phyloP scores from a whole-genome alignment of 495 filamentous ascomycete genomes.

The Penicillium psychrofluorescens region DNA sequence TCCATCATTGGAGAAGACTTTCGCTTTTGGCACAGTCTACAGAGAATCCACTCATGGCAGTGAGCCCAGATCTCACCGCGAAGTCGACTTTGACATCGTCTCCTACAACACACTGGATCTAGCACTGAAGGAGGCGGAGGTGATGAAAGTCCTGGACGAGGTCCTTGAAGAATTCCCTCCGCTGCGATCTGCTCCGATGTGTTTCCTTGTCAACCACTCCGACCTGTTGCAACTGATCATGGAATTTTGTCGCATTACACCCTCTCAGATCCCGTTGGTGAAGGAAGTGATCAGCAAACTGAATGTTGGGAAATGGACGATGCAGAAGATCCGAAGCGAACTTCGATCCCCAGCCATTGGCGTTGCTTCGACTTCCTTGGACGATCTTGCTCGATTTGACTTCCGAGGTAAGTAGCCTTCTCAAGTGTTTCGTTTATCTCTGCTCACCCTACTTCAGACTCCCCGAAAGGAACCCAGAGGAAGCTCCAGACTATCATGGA shows the following conservation, averaged over 20 bases:
- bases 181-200: conserved; percentile 63
- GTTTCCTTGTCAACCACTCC: conserved; percentile 89
- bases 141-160: conserved; percentile 90
- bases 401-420: conserved; percentile 57
- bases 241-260: conserved; percentile 75
- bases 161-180: conserved; percentile 77
- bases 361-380: conserved; percentile 80
- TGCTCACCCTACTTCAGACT: conserved; percentile 41
- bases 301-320: conserved; percentile 74
- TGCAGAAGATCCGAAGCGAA: conserved; percentile 79
- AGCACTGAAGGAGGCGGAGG: conserved; percentile 89
- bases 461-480: conserved; percentile 62
- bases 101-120: conserved; percentile 72
- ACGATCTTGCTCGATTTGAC: conserved; percentile 86
- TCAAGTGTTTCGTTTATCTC: conserved; percentile 1
- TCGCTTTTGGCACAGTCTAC: conserved; percentile 84
- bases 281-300: conserved; percentile 85
- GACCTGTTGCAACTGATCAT: conserved; percentile 77
- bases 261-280: conserved; percentile 56
- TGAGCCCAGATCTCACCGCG: conserved; percentile 73
- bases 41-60: conserved; percentile 69
- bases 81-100: conserved; percentile 93
- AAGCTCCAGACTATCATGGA: conserved; percentile 69
- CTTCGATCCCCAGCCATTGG: conserved; percentile 72
- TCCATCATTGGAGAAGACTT: conserved; percentile 64